Evolutionary conservation across 2,329 filamentous ascomycete genomes (phyloP).

Genomic region (Pseudogymnoascus sp.): DNA sequence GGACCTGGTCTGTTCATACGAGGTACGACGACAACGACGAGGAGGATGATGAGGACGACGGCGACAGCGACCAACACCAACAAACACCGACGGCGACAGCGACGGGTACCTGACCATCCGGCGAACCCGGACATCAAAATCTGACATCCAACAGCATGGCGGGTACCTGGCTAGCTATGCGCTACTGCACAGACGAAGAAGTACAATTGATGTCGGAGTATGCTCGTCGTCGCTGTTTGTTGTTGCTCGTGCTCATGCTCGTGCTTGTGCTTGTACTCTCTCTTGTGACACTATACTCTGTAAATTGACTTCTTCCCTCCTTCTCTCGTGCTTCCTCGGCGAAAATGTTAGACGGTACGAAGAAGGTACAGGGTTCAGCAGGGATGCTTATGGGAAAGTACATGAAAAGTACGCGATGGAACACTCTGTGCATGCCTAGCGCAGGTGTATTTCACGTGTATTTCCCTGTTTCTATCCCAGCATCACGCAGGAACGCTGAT

Average conservation of each 20-base stretch:
- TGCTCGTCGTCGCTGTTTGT: neutral
- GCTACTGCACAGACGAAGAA: neutral
- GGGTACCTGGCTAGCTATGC: neutral
- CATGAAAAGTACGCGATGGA: neutral
- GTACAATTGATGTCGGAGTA: neutral
- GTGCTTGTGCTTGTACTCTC: neutral
- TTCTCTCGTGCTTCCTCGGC: neutral
- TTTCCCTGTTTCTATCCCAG: neutral
- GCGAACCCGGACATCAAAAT: neutral
- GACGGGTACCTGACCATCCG: neutral
- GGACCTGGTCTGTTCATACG: neutral
- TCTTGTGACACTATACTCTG: neutral
- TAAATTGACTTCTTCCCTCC: neutral
- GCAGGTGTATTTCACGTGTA: neutral
- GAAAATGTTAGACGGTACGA: neutral
- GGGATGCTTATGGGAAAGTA: neutral
- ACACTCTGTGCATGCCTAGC: neutral
- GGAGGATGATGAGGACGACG: neutral
- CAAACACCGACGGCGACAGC: neutral
- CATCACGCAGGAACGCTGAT: neutral
- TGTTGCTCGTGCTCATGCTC: neutral
- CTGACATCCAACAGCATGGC: neutral
- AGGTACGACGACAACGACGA: neutral
- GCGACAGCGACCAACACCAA: neutral
- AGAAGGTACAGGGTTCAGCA: neutral